Evolutionary conservation across 768 basidiomycete genomes (phyloP).

Genomic region (Dendrothele bispora): DNA sequence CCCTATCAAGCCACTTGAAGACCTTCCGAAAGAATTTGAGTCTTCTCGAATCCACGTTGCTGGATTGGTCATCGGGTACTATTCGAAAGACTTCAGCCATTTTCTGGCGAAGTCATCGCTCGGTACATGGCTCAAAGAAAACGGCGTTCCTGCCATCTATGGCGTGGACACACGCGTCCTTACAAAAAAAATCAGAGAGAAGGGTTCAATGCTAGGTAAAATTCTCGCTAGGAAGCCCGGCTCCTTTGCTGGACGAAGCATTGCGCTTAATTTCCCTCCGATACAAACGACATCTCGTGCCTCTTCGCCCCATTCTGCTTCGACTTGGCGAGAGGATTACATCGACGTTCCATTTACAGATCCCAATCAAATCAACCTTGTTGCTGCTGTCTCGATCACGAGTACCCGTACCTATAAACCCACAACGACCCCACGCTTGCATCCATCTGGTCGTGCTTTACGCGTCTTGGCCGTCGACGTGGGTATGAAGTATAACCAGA

Average conservation of each 20-base stretch:
- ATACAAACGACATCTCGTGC: constrained; percentile 45
- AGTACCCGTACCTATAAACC: constrained; percentile 71
- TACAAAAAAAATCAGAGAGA: constrained; percentile 94
- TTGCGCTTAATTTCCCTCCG: constrained; percentile 31
- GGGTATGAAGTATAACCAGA: constrained; percentile 99
- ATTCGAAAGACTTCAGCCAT: constrained; percentile 93
- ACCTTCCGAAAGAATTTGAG: constrained; percentile 81
- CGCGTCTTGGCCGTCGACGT: constrained; percentile 93
- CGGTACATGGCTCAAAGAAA: constrained; percentile 92
- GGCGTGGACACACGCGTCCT: constrained; percentile 96
- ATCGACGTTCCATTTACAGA: constrained; percentile 81
- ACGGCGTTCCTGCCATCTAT: constrained; percentile 90
- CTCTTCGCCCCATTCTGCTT: constrained; percentile 51
- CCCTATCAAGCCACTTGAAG: constrained; percentile 42
- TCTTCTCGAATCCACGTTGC: constrained; percentile 93
- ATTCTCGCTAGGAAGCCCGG: constrained; percentile 66
- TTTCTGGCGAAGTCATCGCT: constrained; percentile 89
- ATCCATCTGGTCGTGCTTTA: constrained; percentile 78
- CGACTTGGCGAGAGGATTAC: constrained; percentile 83
- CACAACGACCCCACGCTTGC: constrained; percentile 50
- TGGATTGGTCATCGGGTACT: constrained; percentile 89
- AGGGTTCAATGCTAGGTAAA: constrained; percentile 90
- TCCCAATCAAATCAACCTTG: constrained; percentile 88
- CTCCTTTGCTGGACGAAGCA: constrained; percentile 38
- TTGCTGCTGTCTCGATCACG: constrained; percentile 81